phyloP scores from a whole-genome alignment of 345 rosid species.

The Corchorus capsularis region DNA sequence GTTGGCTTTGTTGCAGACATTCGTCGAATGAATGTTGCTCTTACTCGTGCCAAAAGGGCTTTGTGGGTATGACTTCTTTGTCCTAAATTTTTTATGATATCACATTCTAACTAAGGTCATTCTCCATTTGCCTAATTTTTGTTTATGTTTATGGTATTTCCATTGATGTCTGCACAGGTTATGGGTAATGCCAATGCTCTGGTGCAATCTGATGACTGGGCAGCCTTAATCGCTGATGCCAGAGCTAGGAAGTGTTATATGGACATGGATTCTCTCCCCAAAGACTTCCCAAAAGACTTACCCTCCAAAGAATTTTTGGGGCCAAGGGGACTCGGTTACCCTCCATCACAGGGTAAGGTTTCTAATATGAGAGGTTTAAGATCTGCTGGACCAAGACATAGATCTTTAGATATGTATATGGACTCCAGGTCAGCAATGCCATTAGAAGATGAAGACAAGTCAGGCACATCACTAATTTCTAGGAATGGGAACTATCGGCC shows the following conservation, averaged over 20 bases:
- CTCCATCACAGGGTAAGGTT: constrained; percentile 53
- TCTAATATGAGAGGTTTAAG: constrained; percentile 64
- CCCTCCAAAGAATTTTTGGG: constrained; percentile 39
- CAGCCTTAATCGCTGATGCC: constrained; percentile 83
- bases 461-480: constrained; percentile 39
- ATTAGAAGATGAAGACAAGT: constrained; percentile 76
- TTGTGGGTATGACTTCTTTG: constrained; percentile 70
- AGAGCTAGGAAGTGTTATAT: constrained; percentile 84
- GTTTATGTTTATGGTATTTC: constrained; percentile 8
- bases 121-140: background rate
- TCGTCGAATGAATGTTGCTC: constrained; percentile 98
- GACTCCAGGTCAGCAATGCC: constrained; percentile 76
- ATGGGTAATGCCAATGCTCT: constrained; percentile 95
- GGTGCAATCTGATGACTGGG: constrained; percentile 90
- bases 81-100: background rate
- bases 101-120: background rate
- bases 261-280: constrained; percentile 92
- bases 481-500: constrained; percentile 66
- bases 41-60: constrained; percentile 97
- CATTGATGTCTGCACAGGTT: constrained; percentile 56
- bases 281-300: constrained; percentile 51
- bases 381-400: constrained; percentile 71
- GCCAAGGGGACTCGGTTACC: constrained; percentile 51
- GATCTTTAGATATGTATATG: constrained; percentile 55
- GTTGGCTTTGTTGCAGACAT: constrained; percentile 98